Conservation (phyloP, 768 basidiomycete genomes). For the Pisolithus microcarpus region DNA sequence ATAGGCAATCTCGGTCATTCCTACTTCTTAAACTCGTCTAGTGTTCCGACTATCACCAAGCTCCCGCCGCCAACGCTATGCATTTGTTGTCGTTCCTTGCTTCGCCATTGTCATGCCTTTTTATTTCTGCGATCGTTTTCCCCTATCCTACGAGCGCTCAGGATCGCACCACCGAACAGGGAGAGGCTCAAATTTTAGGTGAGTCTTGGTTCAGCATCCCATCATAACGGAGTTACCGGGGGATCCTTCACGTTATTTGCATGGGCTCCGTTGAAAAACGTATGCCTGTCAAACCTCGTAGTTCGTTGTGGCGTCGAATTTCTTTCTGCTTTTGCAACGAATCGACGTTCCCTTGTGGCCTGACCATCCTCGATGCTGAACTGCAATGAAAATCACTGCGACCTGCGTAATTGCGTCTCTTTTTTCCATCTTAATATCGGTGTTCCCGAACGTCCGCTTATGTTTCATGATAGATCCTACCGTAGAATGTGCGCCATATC, state of each 20-base stretch:
- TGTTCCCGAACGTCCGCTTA: not conserved
- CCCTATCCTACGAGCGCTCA: conserved; percentile 7
- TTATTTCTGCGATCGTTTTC: not conserved
- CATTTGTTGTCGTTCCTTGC: conserved; percentile 3
- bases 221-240: too few species aligned
- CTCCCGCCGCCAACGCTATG: not conserved
- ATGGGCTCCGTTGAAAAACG: too few species aligned
- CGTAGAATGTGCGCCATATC: conserved; percentile 37
- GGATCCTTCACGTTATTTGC: too few species aligned
- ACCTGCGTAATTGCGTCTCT: not conserved
- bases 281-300: too few species aligned
- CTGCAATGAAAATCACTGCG: too few species aligned
- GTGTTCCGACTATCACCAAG: not conserved
- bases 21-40: too few species aligned
- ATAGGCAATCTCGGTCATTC: too few species aligned
- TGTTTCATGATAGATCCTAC: conserved; percentile 18
- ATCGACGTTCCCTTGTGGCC: too few species aligned
- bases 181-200: conserved; percentile 30
- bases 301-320: too few species aligned
- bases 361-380: too few species aligned
- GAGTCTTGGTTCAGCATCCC: conserved; percentile 1
- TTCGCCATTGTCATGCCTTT: not conserved
- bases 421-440: not conserved
- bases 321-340: too few species aligned
- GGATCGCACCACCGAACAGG: conserved; percentile 25